Percentiles rank a stretch among this genome's conserved stretches.
These are phyloP conservation scores for Xylaria polymorpha DNA, from an alignment of 2,329 filamentous ascomycete species.

Conservation along the genomic window DNA sequence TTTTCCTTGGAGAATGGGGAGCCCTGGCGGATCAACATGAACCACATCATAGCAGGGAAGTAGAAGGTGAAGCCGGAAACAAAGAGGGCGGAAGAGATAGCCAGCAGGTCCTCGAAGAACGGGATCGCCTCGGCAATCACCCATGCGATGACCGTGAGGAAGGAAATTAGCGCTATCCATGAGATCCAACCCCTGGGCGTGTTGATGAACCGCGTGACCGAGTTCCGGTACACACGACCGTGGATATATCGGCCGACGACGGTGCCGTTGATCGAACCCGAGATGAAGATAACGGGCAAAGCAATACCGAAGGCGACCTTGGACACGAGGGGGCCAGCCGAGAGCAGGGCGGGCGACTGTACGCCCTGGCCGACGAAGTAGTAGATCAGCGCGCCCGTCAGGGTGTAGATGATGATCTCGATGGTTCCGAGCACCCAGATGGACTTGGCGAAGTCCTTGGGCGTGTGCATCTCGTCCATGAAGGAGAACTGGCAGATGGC, in stretches of 20 bases:
- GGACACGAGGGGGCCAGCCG: slow-evolving; percentile 62
- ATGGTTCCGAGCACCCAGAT: slow-evolving; percentile 65
- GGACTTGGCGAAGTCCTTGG: slow-evolving; percentile 51
- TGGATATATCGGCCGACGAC: slow-evolving; percentile 59
- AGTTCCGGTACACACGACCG: slow-evolving; percentile 50
- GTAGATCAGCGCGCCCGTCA: slow-evolving; percentile 72
- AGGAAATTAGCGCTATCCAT: slow-evolving; percentile 70
- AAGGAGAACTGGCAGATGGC: slow-evolving; percentile 54
- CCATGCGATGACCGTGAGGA: slow-evolving; percentile 73
- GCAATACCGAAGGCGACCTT: slow-evolving; percentile 73
- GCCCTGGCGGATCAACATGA: slow-evolving; percentile 50
- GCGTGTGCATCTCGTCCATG: slow-evolving; percentile 57
- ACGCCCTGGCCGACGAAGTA: slow-evolving; percentile 68
- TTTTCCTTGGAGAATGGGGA: slow-evolving; percentile 48
- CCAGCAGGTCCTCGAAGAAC: slow-evolving; percentile 76
- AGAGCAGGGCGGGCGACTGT: slow-evolving; percentile 69
- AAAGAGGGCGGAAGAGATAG: slow-evolving; percentile 63
- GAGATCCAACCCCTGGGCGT: slow-evolving; percentile 50
- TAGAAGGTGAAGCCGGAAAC: slow-evolving; percentile 60
- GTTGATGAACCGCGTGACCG: slow-evolving; percentile 51
- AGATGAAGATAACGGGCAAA: slow-evolving; percentile 72
- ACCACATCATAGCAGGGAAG: slow-evolving; percentile 53
- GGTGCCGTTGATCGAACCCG: slow-evolving; percentile 72
- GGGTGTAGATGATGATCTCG: slow-evolving; percentile 68
- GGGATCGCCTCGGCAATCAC: slow-evolving; percentile 79